Percentiles rank a stretch among this genome's conserved stretches.
phyloP scores from a whole-genome alignment of 495 filamentous ascomycete species.

The Aspergillus diversus region DNA sequence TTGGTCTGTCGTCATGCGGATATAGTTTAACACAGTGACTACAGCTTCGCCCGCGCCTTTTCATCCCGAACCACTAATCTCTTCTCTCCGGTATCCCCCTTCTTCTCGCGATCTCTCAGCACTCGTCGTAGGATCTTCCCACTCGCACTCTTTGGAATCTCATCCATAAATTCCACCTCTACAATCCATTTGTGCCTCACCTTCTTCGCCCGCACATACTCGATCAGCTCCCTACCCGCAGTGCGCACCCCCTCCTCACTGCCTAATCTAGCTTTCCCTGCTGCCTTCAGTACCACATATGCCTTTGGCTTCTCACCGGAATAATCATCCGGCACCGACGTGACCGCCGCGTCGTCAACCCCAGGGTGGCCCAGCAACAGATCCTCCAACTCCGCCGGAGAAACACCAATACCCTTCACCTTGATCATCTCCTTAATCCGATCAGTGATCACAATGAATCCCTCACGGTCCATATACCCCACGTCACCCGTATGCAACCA shows the following conservation, averaged over 20 bases:
- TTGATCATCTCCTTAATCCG: constrained; percentile 79
- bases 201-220: constrained; percentile 63
- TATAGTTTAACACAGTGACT: constrained; percentile 2
- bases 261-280: neutral
- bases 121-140: constrained; percentile 69
- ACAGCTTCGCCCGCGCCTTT: constrained; percentile 46
- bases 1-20: constrained; percentile 1
- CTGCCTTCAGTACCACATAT: constrained; percentile 57
- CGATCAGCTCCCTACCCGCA: constrained; percentile 47
- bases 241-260: constrained; percentile 12
- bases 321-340: constrained; percentile 61
- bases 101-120: constrained; percentile 48
- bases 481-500: constrained; percentile 71
- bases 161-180: constrained; percentile 63
- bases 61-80: constrained; percentile 41
- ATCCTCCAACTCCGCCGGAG: constrained; percentile 72
- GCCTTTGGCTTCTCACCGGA: constrained; percentile 68
- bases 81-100: constrained; percentile 21
- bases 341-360: constrained; percentile 64
- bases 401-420: constrained; percentile 72
- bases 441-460: constrained; percentile 65
- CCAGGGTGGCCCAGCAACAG: constrained; percentile 57
- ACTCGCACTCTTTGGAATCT: constrained; percentile 68
- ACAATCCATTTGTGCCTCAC: constrained; percentile 69
- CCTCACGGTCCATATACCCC: constrained; percentile 56